Conservation (phyloP, 1,284 basidiomycete genomes). For the Golubevia pallescens region DNA sequence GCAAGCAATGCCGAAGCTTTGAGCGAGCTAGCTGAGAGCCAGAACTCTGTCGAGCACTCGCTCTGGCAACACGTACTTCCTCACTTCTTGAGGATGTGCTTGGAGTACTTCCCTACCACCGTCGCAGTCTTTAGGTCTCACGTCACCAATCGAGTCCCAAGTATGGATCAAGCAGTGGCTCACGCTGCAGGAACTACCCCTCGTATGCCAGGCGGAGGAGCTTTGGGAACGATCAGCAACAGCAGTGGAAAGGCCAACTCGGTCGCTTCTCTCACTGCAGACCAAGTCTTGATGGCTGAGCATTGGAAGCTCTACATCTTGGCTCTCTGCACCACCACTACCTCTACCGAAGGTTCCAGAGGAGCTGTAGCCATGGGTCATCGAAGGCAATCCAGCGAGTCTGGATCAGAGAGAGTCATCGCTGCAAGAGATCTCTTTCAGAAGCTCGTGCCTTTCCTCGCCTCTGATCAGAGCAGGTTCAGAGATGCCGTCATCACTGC, state of each 20-base stretch:
- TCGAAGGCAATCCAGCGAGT: slow-evolving; percentile 75
- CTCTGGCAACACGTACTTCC: slow-evolving; percentile 66
- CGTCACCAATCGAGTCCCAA: slow-evolving; percentile 62
- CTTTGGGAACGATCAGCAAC: slow-evolving; percentile 36
- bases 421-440: slow-evolving; percentile 79
- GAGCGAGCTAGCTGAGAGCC: slow-evolving; percentile 65
- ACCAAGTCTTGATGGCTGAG: slow-evolving; percentile 74
- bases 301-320: slow-evolving; percentile 90
- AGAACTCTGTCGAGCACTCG: slow-evolving; percentile 63
- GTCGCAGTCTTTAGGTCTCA: slow-evolving; percentile 64
- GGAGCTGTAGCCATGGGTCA: slow-evolving; percentile 74
- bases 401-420: slow-evolving; percentile 73
- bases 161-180: slow-evolving; percentile 65
- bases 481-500: slow-evolving; percentile 85
- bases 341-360: slow-evolving; percentile 45
- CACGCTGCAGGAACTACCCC: slow-evolving; percentile 57
- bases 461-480: slow-evolving; percentile 81
- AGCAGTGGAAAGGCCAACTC: slow-evolving; percentile 26
- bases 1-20: slow-evolving; percentile 18
- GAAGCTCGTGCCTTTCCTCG: slow-evolving; percentile 83
- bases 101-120: slow-evolving; percentile 62
- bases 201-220: background rate
- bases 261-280: slow-evolving; percentile 64
- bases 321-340: slow-evolving; percentile 76
- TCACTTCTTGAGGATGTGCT: slow-evolving; percentile 61